Evolutionary conservation across 495 filamentous ascomycete species (phyloP).

Genomic region (Cladorrhinum samala): DNA sequence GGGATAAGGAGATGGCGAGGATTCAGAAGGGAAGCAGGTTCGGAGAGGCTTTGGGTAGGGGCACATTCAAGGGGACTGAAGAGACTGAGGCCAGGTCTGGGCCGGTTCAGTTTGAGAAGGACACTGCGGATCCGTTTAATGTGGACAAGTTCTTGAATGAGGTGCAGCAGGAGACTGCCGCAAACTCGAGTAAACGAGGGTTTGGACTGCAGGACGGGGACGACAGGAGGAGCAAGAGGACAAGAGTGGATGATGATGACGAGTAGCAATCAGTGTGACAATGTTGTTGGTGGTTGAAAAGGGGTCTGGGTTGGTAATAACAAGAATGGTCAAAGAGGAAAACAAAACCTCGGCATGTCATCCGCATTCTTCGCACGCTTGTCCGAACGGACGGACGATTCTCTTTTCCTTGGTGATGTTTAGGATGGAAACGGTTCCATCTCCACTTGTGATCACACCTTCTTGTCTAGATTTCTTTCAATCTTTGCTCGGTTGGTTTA

Average conservation of each 20-base stretch:
- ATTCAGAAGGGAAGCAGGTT: constrained; percentile 80
- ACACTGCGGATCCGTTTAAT: constrained; percentile 78
- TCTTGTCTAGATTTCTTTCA: too few relatives aligned
- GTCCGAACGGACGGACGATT: too few relatives aligned
- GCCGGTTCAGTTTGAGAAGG: constrained; percentile 98
- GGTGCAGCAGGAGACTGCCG: constrained; percentile 49
- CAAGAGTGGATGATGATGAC: constrained; percentile 72
- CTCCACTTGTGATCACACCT: too few relatives aligned
- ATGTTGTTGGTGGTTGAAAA: too few relatives aligned
- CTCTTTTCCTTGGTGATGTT: too few relatives aligned
- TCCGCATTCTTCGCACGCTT: too few relatives aligned
- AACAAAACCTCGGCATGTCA: too few relatives aligned
- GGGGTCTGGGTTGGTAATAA: neutral
- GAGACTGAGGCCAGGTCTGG: constrained; percentile 85
- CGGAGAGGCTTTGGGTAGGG: constrained; percentile 74
- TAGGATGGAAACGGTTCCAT: too few relatives aligned
- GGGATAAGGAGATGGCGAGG: constrained; percentile 74
- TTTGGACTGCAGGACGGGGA: constrained; percentile 79
- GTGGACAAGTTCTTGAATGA: constrained; percentile 89
- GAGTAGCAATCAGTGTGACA: too few relatives aligned
- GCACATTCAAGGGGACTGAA: constrained; percentile 83
- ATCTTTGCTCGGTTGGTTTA: too few relatives aligned
- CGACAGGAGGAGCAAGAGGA: constrained; percentile 63
- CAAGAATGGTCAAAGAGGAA: too few relatives aligned
- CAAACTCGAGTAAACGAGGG: constrained; percentile 59